phyloP scores from a whole-genome alignment of 805 yeast species.

The Pichia phayaonensis region DNA sequence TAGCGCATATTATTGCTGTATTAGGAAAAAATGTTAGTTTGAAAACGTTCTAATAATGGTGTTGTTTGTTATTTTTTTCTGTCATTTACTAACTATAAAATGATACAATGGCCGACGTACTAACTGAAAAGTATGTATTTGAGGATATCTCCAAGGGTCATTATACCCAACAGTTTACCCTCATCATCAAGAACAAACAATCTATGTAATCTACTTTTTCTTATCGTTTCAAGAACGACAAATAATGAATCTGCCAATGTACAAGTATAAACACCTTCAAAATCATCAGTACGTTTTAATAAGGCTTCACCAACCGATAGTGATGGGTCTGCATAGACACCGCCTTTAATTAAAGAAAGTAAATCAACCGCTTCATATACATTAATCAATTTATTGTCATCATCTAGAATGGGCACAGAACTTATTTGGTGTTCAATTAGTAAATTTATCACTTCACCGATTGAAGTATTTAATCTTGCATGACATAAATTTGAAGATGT shows the following conservation, averaged over 20 bases:
- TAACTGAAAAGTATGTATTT: conserved; percentile 56
- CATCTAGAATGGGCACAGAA: conserved; percentile 87
- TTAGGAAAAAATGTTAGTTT: too few relatives aligned
- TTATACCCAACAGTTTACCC: conserved; percentile 71
- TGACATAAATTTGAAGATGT: conserved; percentile 53
- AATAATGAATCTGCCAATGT: conserved; percentile 79
- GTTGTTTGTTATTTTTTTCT: too few relatives aligned
- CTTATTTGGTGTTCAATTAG: conserved; percentile 76
- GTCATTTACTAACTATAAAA: too few relatives aligned
- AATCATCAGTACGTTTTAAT: conserved; percentile 88
- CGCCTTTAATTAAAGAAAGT: conserved; percentile 85
- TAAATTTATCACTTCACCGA: conserved; percentile 82
- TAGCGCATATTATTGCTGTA: not conserved
- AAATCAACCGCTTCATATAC: conserved; percentile 97
- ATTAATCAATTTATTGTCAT: conserved; percentile 57
- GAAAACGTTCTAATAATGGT: not conserved
- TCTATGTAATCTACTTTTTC: conserved; percentile 86
- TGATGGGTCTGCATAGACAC: conserved; percentile 83
- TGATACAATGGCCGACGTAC: not conserved
- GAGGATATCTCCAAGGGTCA: conserved; percentile 86
- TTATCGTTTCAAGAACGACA: conserved; percentile 85
- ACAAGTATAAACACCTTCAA: conserved; percentile 97
- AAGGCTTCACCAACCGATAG: conserved; percentile 93
- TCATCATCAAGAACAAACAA: conserved; percentile 85
- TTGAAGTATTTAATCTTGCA: conserved; percentile 86